Percentiles rank a stretch among this genome's conserved stretches.
These are phyloP conservation scores for Daldinia decipiens DNA, from an alignment of 495 filamentous ascomycete genomes.

Conservation along the genomic window DNA sequence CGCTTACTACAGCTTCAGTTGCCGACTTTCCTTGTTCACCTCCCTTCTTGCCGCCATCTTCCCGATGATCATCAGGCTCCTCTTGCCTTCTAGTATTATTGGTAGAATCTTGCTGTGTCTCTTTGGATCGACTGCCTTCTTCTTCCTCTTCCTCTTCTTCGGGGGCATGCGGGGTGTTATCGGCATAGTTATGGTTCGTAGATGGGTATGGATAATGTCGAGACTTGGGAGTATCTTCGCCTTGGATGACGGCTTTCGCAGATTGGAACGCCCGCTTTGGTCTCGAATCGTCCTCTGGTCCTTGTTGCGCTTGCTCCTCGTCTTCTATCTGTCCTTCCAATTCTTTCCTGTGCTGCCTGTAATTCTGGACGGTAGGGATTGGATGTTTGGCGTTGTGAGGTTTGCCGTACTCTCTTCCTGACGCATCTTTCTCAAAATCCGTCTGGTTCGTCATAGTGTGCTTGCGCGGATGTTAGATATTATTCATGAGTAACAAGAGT, in stretches of 20 bases:
- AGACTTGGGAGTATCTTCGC: conserved; percentile 46
- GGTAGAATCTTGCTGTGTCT: conserved; percentile 16
- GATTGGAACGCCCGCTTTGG: conserved; percentile 52
- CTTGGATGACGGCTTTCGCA: conserved; percentile 56
- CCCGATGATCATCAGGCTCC: conserved; percentile 19
- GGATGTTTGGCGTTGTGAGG: conserved; percentile 67
- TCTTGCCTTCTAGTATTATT: conserved; percentile 27
- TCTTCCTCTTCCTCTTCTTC: conserved; percentile 71
- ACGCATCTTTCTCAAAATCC: conserved; percentile 61
- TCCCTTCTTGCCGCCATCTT: conserved; percentile 30
- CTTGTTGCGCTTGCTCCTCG: conserved; percentile 55
- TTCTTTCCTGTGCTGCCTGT: conserved; percentile 65
- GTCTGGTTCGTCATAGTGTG: conserved; percentile 40
- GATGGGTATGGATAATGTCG: conserved; percentile 56
- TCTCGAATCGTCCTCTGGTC: conserved; percentile 52
- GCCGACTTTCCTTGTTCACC: conserved; percentile 56
- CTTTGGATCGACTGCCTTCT: conserved; percentile 57
- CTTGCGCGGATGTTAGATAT: not conserved
- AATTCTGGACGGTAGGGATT: conserved; percentile 71
- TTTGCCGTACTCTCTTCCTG: conserved; percentile 56
- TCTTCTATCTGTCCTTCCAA: conserved; percentile 53
- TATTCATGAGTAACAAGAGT: not conserved
- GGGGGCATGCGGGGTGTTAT: conserved; percentile 55
- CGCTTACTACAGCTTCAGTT: conserved; percentile 59
- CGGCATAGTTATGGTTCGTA: conserved; percentile 48